Conservation (phyloP, 164 flowering plant species). For the Macadamia integrifolia region DNA sequence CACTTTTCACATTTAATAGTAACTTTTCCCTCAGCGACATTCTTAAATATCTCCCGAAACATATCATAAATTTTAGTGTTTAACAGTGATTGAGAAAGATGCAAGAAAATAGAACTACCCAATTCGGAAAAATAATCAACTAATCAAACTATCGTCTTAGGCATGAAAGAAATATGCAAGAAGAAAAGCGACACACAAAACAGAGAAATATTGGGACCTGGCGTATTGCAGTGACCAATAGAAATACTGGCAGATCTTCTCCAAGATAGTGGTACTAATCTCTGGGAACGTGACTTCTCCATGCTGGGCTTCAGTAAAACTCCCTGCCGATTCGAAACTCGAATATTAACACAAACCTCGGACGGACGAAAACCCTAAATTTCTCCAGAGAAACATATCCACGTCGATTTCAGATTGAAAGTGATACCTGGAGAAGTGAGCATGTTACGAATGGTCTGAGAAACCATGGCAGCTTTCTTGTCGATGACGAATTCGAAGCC, state of each 20-base stretch:
- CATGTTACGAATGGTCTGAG: constrained; percentile 97
- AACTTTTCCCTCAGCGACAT: no score
- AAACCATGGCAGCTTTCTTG: constrained; percentile 94
- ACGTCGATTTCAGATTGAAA: not conserved
- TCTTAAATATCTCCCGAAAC: no score
- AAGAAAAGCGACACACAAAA: no score
- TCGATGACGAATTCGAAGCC: constrained; percentile 92
- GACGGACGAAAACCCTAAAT: constrained; percentile 6
- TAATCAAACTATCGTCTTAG: not conserved
- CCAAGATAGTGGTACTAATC: constrained; percentile 80
- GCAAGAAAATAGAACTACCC: not conserved
- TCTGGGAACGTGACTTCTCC: constrained; percentile 89
- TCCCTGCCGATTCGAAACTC: constrained; percentile 37
- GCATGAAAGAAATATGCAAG: not conserved
- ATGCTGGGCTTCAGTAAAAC: constrained; percentile 72
- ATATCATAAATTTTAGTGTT: no score
- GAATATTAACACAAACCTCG: not conserved
- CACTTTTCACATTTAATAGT: no score
- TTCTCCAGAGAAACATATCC: not conserved
- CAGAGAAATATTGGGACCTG: constrained; percentile 35
- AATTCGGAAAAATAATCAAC: not conserved
- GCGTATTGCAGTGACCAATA: constrained; percentile 91
- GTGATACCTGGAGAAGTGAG: constrained; percentile 86
- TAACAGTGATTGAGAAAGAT: no score
- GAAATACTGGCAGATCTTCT: constrained; percentile 97